A percentile compares a stretch with the other conserved stretches of the same genome.
Conservation (phyloP, 305 asterid species). For the Coffea humblotiana region DNA sequence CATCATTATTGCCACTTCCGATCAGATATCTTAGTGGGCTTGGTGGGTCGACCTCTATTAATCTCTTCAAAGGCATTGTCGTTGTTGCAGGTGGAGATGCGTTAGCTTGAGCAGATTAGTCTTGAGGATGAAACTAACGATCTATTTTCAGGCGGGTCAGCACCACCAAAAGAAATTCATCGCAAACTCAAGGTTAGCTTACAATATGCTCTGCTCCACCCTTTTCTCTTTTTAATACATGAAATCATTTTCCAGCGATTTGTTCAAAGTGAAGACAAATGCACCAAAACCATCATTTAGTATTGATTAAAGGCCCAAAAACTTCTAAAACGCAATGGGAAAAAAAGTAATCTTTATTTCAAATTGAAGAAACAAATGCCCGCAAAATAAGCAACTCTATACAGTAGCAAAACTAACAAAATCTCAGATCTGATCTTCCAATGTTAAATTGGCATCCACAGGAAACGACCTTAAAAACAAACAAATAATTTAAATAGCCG, state of each 20-base stretch:
- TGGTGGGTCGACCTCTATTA: constrained; percentile 82
- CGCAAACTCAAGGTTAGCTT: too few species aligned
- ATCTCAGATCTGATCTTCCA: constrained; percentile 15
- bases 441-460: background rate
- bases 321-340: background rate
- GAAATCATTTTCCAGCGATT: background rate
- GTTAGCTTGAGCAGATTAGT: background rate
- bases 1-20: constrained; percentile 84
- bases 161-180: too few species aligned
- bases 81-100: constrained; percentile 10
- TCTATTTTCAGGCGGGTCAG: background rate
- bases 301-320: background rate
- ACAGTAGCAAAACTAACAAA: background rate
- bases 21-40: constrained; percentile 73
- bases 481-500: background rate
- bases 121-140: background rate
- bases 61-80: constrained; percentile 42
- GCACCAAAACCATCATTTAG: background rate
- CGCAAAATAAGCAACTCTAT: background rate
- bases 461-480: background rate
- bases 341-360: background rate
- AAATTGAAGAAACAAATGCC: constrained; percentile 1
- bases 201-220: background rate
- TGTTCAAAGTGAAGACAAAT: background rate
- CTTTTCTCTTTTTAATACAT: background rate